phyloP scores from a whole-genome alignment of 2,329 filamentous ascomycete genomes.

The Fusarium mexicanum region DNA sequence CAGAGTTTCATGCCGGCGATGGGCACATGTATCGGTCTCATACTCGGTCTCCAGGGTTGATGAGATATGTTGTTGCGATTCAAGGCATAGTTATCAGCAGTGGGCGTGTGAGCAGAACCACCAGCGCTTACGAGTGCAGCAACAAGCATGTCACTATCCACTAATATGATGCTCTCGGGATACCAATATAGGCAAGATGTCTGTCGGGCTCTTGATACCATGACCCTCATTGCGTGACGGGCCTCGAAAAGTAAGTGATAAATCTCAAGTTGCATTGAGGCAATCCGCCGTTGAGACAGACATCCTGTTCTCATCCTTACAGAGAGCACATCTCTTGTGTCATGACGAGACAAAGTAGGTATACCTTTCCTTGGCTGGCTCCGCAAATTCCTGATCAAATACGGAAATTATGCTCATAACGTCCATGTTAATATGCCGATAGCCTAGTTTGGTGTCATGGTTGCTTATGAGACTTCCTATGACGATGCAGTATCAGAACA shows the following conservation, averaged over 20 bases:
- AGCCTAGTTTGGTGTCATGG: neutral
- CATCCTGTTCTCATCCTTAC: neutral
- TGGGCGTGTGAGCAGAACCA: neutral
- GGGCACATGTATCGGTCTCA: neutral
- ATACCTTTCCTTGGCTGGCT: neutral
- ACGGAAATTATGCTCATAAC: neutral
- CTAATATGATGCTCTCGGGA: constrained; percentile 11
- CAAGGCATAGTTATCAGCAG: neutral
- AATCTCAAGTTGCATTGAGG: neutral
- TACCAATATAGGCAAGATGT: constrained; percentile 13
- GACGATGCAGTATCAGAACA: neutral
- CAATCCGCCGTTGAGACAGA: neutral
- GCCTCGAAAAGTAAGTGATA: neutral
- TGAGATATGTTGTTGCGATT: neutral
- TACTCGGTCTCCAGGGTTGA: neutral
- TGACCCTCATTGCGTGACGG: neutral
- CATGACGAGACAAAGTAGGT: neutral
- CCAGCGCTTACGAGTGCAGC: constrained; percentile 2
- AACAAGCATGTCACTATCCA: neutral
- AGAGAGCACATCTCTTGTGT: neutral
- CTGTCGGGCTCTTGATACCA: neutral
- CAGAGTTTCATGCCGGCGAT: constrained; percentile 9
- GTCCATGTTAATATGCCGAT: constrained; percentile 3
- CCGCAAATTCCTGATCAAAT: neutral
- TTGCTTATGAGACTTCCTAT: constrained; percentile 1